Evolutionary conservation across 2,329 filamentous ascomycete genomes (phyloP), one percentile per base, ranked within the genome.

Genomic region (Fusarium subtropicale): DNA sequence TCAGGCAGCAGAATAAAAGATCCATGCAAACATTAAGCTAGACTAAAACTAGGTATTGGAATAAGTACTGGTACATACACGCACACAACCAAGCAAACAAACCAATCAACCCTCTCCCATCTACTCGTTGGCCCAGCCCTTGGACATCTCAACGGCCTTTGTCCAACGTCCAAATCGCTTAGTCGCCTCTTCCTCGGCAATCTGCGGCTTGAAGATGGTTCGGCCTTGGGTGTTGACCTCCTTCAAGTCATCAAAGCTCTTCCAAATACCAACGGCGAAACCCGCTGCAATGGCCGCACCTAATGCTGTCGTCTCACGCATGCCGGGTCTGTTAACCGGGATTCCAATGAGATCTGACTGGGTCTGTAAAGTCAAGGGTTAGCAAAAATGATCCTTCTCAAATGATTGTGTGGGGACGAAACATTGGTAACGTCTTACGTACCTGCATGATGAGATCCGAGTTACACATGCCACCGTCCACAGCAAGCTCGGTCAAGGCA

Each of bases 391-490:
- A 30, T 30, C 28, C 44, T 28, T 26, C 41, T 22, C 48, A 30
- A 8, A 45, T 30, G 5, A 30, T 12, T 31, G 7, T 34, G 13
- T 12, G 24, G 22, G 12, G 26, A 31, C 4, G 15, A 42, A 28
- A 33, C 11, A 42, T 38, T 30, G 30, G 13, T 16, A 15, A 11
- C 22, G 46, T 24, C 28, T 39, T 62, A 77, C 77, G 54, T 72
- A 78, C 77, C 87, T 88, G 92, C 92, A 94, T 94, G 80, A 90
- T 91, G 58, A 94, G 85, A 76, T 92, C 89, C 12, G 91, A 92
- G 76, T 92, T 93, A 76, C 88, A 91, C 91, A 94, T 93, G 75
- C 92, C 92, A 63, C 92, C 92, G 75, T 94, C 92, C n/a, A 94
- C 92, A 36, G 90, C 89, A n/a, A 94, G 84, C 78, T 92, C 88